A percentile compares a stretch with the other conserved stretches of the same genome.
These are phyloP conservation scores for Suhomyces faveliae DNA, from an alignment of 805 yeast genomes.

Conservation along the genomic window DNA sequence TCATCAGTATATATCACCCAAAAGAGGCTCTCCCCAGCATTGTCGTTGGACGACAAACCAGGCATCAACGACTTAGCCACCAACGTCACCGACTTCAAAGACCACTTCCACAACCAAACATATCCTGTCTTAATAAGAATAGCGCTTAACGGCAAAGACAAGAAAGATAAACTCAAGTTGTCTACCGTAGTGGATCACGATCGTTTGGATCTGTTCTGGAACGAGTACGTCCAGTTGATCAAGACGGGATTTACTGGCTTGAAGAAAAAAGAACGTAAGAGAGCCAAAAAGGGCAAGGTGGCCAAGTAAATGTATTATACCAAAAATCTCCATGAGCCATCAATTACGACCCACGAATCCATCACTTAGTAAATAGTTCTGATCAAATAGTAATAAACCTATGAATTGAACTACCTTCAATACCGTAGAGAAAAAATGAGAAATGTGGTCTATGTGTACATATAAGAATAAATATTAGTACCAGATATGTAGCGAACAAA, in stretches of 20 bases:
- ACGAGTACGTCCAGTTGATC: constrained; percentile 63
- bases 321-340: too few species aligned
- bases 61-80: constrained; percentile 31
- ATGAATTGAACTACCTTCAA: too few species aligned
- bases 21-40: constrained; percentile 42
- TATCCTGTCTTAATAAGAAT: constrained; percentile 71
- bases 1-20: constrained; percentile 61
- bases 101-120: constrained; percentile 23
- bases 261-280: constrained; percentile 78
- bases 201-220: constrained; percentile 72
- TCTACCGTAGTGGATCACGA: constrained; percentile 70
- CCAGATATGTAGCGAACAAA: too few species aligned
- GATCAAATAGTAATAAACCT: too few species aligned
- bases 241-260: constrained; percentile 74
- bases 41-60: constrained; percentile 22
- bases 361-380: too few species aligned
- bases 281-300: constrained; percentile 53
- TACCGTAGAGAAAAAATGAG: too few species aligned
- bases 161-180: constrained; percentile 53
- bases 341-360: too few species aligned
- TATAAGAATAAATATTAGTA: too few species aligned
- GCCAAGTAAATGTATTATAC: background rate
- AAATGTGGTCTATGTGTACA: too few species aligned
- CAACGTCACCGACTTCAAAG: constrained; percentile 25
- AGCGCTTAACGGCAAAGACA: constrained; percentile 53